Conservation (phyloP, 163 green algal genomes). For the Scenedesmus sp. region DNA sequence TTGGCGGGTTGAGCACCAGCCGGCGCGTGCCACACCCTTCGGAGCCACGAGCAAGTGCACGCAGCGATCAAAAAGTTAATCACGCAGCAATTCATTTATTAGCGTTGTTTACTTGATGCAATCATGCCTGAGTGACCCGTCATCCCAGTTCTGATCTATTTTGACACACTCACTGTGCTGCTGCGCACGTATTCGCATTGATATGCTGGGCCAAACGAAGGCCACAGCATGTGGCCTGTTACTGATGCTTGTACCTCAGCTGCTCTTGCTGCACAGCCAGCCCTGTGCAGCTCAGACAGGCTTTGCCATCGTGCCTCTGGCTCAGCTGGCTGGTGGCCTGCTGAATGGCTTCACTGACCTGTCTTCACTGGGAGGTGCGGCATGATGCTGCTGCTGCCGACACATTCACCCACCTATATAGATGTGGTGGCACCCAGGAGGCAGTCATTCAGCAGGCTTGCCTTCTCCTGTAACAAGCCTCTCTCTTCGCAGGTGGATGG, state of each 20-base stretch:
- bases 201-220: neutral
- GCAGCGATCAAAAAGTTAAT: neutral
- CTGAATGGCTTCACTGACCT: neutral
- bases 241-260: neutral
- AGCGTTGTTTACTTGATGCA: neutral
- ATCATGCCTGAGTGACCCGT: neutral
- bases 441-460: too few species aligned
- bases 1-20: neutral
- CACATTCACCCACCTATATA: too few species aligned
- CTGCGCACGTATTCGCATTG: neutral
- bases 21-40: neutral
- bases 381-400: neutral
- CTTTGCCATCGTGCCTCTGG: neutral
- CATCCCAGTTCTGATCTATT: neutral
- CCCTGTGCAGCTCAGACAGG: neutral
- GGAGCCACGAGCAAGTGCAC: neutral
- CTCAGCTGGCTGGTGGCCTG: neutral
- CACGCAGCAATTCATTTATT: too few species aligned
- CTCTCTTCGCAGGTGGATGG: too few species aligned
- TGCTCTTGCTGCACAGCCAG: neutral
- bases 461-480: too few species aligned
- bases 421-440: too few species aligned
- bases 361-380: neutral
- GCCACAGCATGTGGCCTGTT: neutral
- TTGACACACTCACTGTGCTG: neutral